Conservation (phyloP, 2,329 filamentous ascomycete genomes). For the Penicillium olsonii region DNA sequence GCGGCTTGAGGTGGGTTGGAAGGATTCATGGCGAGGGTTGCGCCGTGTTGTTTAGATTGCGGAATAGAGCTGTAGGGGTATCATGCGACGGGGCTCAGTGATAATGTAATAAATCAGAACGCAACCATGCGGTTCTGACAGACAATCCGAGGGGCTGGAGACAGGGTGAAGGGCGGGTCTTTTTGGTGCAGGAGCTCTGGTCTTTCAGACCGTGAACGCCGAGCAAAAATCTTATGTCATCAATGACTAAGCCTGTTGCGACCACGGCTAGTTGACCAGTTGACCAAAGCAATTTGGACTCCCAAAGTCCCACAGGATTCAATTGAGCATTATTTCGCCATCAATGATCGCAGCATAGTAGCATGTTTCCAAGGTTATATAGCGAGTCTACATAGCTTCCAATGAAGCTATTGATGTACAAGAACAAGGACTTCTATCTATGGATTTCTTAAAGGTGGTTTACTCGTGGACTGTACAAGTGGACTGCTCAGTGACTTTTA, state of each 20-base stretch:
- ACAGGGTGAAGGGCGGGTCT: conserved; percentile 21
- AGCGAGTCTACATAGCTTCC: too few relatives aligned
- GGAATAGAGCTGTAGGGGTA: not conserved
- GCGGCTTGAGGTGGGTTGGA: conserved; percentile 48
- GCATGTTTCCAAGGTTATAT: too few relatives aligned
- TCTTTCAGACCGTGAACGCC: conserved; percentile 8
- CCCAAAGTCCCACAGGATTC: too few relatives aligned
- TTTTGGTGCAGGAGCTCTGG: conserved; percentile 25
- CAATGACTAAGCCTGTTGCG: not conserved
- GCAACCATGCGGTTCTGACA: conserved; percentile 9
- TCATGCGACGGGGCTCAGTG: not conserved
- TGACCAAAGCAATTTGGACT: too few relatives aligned
- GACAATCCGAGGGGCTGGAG: conserved; percentile 12
- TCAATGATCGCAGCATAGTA: too few relatives aligned
- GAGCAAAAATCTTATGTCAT: not conserved
- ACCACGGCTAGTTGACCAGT: too few relatives aligned
- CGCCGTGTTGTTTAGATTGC: conserved; percentile 3
- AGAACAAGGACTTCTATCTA: too few relatives aligned
- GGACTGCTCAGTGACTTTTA: too few relatives aligned
- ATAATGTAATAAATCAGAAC: conserved; percentile 11
- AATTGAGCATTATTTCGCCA: too few relatives aligned
- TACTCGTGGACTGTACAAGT: too few relatives aligned
- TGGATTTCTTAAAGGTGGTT: too few relatives aligned
- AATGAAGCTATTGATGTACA: too few relatives aligned
- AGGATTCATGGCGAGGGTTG: conserved; percentile 40